Evolutionary conservation across 2,329 filamentous ascomycete genomes (phyloP).

Genomic region (Colletotrichum spaethianum): DNA sequence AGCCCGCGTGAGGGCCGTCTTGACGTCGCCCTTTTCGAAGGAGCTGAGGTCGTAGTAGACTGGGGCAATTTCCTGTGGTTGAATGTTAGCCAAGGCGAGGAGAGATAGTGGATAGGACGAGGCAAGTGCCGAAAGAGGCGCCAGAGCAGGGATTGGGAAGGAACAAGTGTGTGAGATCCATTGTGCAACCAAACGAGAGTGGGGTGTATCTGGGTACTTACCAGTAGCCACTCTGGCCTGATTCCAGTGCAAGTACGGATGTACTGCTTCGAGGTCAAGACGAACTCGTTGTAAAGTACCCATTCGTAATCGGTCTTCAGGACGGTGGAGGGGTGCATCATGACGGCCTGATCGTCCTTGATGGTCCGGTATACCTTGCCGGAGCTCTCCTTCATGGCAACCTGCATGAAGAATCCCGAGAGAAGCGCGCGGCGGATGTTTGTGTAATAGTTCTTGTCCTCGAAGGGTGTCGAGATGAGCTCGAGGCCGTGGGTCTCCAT

Average conservation of each 20-base stretch:
- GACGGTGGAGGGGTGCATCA: slow-evolving; percentile 94
- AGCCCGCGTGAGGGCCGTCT: slow-evolving; percentile 72
- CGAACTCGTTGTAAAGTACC: slow-evolving; percentile 99
- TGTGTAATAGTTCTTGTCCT: slow-evolving; percentile 97
- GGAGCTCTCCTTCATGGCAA: slow-evolving; percentile 90
- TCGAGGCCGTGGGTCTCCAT: slow-evolving; percentile 95
- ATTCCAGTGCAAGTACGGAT: slow-evolving; percentile 94
- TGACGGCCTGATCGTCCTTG: slow-evolving; percentile 95
- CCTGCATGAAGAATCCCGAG: slow-evolving; percentile 99
- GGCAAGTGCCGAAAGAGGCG: slow-evolving; percentile 18
- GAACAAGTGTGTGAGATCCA: background rate
- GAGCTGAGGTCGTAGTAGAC: slow-evolving; percentile 89
- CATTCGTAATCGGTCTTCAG: slow-evolving; percentile 91
- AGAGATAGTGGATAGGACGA: background rate
- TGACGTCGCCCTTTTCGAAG: slow-evolving; percentile 91
- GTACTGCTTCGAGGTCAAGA: slow-evolving; percentile 98
- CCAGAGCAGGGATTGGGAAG: slow-evolving; percentile 2
- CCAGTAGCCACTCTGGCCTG: slow-evolving; percentile 93
- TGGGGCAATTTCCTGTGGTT: slow-evolving; percentile 85
- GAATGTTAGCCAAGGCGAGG: slow-evolving; percentile 17
- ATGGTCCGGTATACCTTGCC: slow-evolving; percentile 95
- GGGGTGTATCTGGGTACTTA: slow-evolving; percentile 60
- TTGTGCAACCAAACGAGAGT: background rate
- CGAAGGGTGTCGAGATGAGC: slow-evolving; percentile 89
- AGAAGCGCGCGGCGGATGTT: slow-evolving; percentile 96